Base-by-base conservation (phyloP, 148 eudicot species). In the Heliosperma pusillum region DNA sequence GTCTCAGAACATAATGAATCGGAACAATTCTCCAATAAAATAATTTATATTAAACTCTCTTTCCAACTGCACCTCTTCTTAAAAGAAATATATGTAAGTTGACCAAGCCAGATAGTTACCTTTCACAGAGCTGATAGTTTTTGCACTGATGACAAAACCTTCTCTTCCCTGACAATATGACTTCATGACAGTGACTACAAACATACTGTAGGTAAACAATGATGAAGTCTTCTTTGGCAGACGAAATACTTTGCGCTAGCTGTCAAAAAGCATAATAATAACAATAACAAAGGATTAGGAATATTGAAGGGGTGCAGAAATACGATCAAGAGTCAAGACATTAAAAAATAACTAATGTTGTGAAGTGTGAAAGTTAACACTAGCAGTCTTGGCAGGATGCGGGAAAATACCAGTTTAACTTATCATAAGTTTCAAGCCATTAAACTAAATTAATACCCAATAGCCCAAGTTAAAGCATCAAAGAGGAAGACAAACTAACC, bases 111-210 rank as follows among this genome's bases (percentile, higher is more conserved):
- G 77, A 70, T 16, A 24, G 71, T 80, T 76, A 89, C 98, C 92
- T 87, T 79, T 78, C 81, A 78, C 98, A 93, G 26, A 91, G 72
- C 81, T 89, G 91, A 77, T 78, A 82, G 45, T 86, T 82, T 80
- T 80, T 89, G 89, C 98, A 94, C 74, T 81, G 83, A 60, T 59
- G 78, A 82, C 97, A 94, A 78, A 59, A 70, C 97, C 98, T 91
- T 73, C 85, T 82, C 67, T 80, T 78, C 74, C 90, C 93, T 50
- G 96, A 86, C 64, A 87, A 47, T 72, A 93, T 87, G 72, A 86
- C 87, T 85, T 90, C 86, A 75, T 85, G 84, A 83, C 98, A 94
- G 72, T 78, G 77, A 9, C 81, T 86, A 82, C 98, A 94, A 60
- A 80, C 77, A 68, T 58, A 78, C 40, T 91, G 96, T 76, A 94